phyloP scores from a whole-genome alignment of 257 asterid genomes.

The Gentiana straminea region DNA sequence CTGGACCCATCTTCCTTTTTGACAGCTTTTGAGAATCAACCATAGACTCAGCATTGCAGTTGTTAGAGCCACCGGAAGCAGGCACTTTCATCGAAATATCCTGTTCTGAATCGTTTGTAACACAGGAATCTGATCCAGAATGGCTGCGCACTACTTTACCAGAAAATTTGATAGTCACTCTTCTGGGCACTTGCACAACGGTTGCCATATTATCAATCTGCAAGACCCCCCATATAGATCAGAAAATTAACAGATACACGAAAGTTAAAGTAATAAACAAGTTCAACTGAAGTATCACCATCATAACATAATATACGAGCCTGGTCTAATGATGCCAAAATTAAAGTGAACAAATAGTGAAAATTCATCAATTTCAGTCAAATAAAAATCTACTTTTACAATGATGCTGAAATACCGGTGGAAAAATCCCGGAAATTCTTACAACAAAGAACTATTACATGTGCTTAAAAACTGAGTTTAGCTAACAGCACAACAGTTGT shows the following conservation, averaged over 20 bases:
- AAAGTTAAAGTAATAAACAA: too few relatives aligned
- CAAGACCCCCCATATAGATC: not conserved
- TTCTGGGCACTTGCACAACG: constrained; percentile 9
- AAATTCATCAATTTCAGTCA: too few relatives aligned
- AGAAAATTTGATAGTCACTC: constrained; percentile 40
- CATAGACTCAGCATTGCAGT: constrained; percentile 33
- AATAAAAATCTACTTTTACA: too few relatives aligned
- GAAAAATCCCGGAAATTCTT: too few relatives aligned
- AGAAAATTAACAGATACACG: too few relatives aligned
- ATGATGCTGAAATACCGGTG: too few relatives aligned
- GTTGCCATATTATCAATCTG: constrained; percentile 20
- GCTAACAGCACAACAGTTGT: too few relatives aligned
- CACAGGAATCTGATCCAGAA: constrained; percentile 16
- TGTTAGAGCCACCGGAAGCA: constrained; percentile 14
- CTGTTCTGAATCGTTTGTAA: constrained; percentile 12
- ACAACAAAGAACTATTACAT: too few relatives aligned
- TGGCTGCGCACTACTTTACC: constrained; percentile 22
- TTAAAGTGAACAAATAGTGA: too few relatives aligned
- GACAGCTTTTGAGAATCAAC: constrained; percentile 30
- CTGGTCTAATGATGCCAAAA: too few relatives aligned
- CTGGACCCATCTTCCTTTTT: constrained; percentile 42
- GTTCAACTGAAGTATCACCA: not conserved
- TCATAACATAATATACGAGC: not conserved
- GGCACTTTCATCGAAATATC: constrained; percentile 40
- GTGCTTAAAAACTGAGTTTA: too few relatives aligned